Evolutionary conservation across 345 rosid genomes (phyloP).

Genomic region (Eutrema yunnanense): DNA sequence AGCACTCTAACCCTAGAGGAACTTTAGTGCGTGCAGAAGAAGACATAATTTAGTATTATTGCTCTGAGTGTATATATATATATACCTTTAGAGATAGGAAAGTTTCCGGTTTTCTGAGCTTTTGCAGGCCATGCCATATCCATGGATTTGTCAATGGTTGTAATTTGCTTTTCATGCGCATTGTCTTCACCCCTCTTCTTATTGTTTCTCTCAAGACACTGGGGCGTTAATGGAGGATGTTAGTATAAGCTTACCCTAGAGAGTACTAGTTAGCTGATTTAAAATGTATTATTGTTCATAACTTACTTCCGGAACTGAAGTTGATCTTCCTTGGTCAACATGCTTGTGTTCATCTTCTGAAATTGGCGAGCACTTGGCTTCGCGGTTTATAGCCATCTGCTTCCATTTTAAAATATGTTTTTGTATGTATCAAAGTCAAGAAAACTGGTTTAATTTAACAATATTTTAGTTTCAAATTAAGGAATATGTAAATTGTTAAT

Average conservation of each 20-base stretch:
- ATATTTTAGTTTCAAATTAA: neutral
- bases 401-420: neutral
- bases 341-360: conserved; percentile 42
- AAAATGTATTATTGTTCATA: neutral
- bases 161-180: conserved; percentile 32
- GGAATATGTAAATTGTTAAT: neutral
- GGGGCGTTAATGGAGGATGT: neutral
- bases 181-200: conserved; percentile 9
- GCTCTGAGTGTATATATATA: neutral
- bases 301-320: conserved; percentile 21
- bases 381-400: conserved; percentile 70
- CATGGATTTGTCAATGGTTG: conserved; percentile 48
- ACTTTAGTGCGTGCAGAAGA: neutral
- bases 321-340: conserved; percentile 25
- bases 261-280: neutral
- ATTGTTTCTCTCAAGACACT: conserved; percentile 26
- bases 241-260: neutral
- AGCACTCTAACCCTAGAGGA: conserved; percentile 19
- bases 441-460: neutral
- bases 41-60: neutral
- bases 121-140: conserved; percentile 23
- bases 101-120: conserved; percentile 1
- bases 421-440: neutral
- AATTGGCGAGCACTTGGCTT: conserved; percentile 47
- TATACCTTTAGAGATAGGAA: conserved; percentile 20